phyloP scores from a whole-genome alignment of 2,329 filamentous ascomycete genomes.

The Aaosphaeria pasadenensis region DNA sequence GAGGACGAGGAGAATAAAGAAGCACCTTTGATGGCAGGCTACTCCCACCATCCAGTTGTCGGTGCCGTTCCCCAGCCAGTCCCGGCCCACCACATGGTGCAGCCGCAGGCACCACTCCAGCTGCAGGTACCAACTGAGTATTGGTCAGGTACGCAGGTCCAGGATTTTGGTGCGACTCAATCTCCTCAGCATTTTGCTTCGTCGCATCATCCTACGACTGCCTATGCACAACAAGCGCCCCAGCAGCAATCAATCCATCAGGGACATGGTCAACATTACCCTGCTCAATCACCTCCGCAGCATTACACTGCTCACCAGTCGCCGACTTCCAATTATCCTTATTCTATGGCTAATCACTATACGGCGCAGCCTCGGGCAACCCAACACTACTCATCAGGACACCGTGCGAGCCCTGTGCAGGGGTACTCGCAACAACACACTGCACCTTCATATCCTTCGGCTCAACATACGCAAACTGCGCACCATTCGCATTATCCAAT shows the following conservation, averaged over 20 bases:
- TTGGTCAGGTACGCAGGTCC: slow-evolving; percentile 24
- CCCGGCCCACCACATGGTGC: slow-evolving; percentile 18
- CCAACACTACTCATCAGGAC: slow-evolving; percentile 10
- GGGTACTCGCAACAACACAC: slow-evolving; percentile 17
- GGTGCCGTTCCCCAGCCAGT: slow-evolving; percentile 25
- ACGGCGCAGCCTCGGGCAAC: slow-evolving; percentile 4
- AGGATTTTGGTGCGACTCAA: slow-evolving; percentile 22
- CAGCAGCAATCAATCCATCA: slow-evolving; percentile 22
- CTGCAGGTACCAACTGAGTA: slow-evolving; percentile 27
- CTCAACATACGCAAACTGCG: slow-evolving; percentile 17
- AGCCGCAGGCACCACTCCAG: slow-evolving; percentile 24
- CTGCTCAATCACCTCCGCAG: slow-evolving; percentile 6
- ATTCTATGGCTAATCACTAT: background rate
- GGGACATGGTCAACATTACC: slow-evolving; percentile 6
- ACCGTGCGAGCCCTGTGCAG: slow-evolving; percentile 9
- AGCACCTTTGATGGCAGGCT: slow-evolving; percentile 24
- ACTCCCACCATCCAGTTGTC: slow-evolving; percentile 27
- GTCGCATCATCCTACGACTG: slow-evolving; percentile 13
- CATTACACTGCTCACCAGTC: slow-evolving; percentile 15
- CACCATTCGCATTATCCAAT: slow-evolving; percentile 23
- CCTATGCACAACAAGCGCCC: slow-evolving; percentile 16
- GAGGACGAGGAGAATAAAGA: slow-evolving; percentile 38
- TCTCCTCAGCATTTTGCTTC: slow-evolving; percentile 23
- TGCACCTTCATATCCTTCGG: slow-evolving; percentile 15
- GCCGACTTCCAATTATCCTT: slow-evolving; percentile 10